Evolutionary conservation across 2,329 filamentous ascomycete genomes (phyloP).

Genomic region (Colletotrichum sp.): DNA sequence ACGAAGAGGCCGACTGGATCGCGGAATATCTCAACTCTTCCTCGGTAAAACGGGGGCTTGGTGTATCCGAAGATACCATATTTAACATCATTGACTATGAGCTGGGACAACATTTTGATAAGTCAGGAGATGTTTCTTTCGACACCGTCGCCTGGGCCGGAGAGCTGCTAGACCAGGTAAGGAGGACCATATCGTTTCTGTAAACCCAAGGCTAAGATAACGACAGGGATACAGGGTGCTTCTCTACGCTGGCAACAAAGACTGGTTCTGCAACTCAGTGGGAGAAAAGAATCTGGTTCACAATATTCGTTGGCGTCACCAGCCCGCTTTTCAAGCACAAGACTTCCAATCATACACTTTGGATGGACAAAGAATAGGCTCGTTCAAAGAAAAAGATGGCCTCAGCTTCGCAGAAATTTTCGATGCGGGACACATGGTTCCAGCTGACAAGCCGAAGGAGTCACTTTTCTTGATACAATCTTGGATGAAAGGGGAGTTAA

Average conservation of each 20-base stretch:
- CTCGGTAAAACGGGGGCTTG: neutral
- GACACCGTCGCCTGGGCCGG: neutral
- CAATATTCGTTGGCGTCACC: neutral
- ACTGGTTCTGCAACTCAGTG: neutral
- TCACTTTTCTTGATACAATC: neutral
- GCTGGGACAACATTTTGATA: neutral
- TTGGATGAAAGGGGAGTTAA: neutral
- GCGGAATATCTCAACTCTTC: neutral
- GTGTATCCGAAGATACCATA: neutral
- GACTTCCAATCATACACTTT: neutral
- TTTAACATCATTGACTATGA: neutral
- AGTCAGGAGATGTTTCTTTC: neutral
- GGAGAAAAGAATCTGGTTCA: neutral
- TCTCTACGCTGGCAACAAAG: neutral
- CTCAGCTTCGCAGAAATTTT: neutral
- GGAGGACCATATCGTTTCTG: neutral
- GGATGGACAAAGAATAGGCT: neutral
- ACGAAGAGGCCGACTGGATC: neutral
- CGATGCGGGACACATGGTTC: neutral
- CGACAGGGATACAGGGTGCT: neutral
- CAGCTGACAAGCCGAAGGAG: neutral
- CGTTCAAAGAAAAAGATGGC: neutral
- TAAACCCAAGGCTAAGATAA: neutral
- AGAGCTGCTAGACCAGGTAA: neutral
- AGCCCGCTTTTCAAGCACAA: neutral